Base-by-base conservation (phyloP, 2,329 filamentous ascomycete genomes). In the Trichoderma hamatum region DNA sequence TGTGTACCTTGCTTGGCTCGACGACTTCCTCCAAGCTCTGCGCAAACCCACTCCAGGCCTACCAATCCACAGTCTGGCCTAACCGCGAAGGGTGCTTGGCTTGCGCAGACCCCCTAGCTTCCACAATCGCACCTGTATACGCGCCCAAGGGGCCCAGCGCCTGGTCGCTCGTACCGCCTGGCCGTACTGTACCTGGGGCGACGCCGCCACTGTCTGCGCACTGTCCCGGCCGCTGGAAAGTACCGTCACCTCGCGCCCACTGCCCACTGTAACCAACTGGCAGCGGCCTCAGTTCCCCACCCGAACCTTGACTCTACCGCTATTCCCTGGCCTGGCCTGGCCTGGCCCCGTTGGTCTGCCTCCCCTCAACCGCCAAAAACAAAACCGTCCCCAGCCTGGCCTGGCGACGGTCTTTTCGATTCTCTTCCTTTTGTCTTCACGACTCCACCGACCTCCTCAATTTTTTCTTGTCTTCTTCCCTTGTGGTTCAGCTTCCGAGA, bases 381-480 rank as follows among this genome's bases (percentile, higher is more conserved):
- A 77, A 77, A 78, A 75, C 74, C 75, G 72, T 76, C 72, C 75
- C 75, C 74, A 71, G 72, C 72, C 70, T 69, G 67, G 69, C 69
- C 66, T 67, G 73, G 52, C 52, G 55, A 66, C 60, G 36, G 32
- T 61, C 71, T 71, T 71, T 68, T 75, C 73, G 70, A 71, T 71
- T 71, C 52, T 71, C 58, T 72, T 61, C 70, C 70, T 75, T 76
- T 74, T 72, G 73, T 75, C 76, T 75, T 79, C 74, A 78, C 75
- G 76, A 77, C 75, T 75, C 72, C 75, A 72, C 76, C 77, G 77
- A 78, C 76, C 76, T 76, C 77, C 75, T 77, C 74, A 73, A 49
- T 49, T 67, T 73, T 74, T 72, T 56, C 52, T 62, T 58, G 39
- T 58, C 49, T 24, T 68, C 56, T 67, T 65, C 56, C 61, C 58